Evolutionary conservation across 306 rosid genomes (phyloP).

Genomic region (Prunus campanulata): DNA sequence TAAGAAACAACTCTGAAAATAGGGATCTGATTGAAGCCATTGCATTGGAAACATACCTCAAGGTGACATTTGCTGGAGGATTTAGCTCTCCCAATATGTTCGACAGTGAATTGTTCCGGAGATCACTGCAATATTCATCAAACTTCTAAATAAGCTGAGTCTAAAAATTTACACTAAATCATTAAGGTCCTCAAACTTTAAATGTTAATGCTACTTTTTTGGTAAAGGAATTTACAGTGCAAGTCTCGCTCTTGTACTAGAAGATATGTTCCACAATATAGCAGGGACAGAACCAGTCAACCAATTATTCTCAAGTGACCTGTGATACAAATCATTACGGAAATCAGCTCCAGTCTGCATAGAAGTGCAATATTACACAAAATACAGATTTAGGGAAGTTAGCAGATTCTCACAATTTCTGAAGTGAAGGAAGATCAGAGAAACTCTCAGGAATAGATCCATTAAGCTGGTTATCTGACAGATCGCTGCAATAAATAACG

Average conservation of each 20-base stretch:
- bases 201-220: background rate
- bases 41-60: slow-evolving; percentile 51
- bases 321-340: slow-evolving; percentile 31
- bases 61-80: slow-evolving; percentile 58
- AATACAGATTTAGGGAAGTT: background rate
- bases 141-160: slow-evolving; percentile 17
- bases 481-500: slow-evolving; percentile 42
- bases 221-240: slow-evolving; percentile 41
- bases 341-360: slow-evolving; percentile 16
- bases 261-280: slow-evolving; percentile 51
- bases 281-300: slow-evolving; percentile 52
- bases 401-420: slow-evolving; percentile 60
- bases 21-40: background rate
- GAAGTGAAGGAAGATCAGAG: slow-evolving; percentile 57
- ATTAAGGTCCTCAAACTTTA: background rate
- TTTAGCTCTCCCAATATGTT: slow-evolving; percentile 37
- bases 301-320: slow-evolving; percentile 52
- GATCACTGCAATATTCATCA: slow-evolving; percentile 53
- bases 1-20: background rate
- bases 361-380: background rate
- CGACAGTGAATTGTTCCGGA: slow-evolving; percentile 57
- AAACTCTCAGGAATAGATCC: slow-evolving; percentile 61
- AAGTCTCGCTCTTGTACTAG: slow-evolving; percentile 38
- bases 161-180: slow-evolving; percentile 2
- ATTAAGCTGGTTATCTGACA: slow-evolving; percentile 62